phyloP scores from a whole-genome alignment of 352 stramenopile genomes.

The Globisporangium abappressorium region DNA sequence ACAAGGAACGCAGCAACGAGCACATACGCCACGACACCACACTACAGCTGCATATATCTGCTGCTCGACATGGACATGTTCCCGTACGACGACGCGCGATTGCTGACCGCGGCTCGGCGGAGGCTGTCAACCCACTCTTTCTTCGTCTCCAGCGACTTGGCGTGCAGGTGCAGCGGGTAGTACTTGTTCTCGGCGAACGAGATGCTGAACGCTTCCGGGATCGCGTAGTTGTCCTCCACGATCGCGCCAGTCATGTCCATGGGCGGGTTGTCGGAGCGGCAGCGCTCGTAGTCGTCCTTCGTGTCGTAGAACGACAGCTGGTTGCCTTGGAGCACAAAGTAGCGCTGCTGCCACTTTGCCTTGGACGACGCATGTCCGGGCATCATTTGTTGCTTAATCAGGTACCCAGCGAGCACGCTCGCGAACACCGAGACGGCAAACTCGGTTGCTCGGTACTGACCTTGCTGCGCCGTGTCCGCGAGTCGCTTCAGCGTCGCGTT shows the following conservation, averaged over 20 bases:
- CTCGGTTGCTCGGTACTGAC: slow-evolving; percentile 83
- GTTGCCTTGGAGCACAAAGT: slow-evolving; percentile 80
- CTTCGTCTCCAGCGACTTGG: slow-evolving; percentile 75
- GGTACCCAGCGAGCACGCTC: slow-evolving; percentile 73
- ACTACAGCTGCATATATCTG: slow-evolving; percentile 38
- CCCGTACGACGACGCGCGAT: slow-evolving; percentile 19
- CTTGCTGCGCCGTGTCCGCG: slow-evolving; percentile 80
- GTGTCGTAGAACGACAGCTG: slow-evolving; percentile 84
- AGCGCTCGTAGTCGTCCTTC: slow-evolving; percentile 85
- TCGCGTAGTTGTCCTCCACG: slow-evolving; percentile 73
- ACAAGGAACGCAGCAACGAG: not conserved
- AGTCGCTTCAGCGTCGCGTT: slow-evolving; percentile 86
- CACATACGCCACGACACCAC: not conserved
- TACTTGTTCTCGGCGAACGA: slow-evolving; percentile 80
- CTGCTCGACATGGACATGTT: slow-evolving; percentile 16
- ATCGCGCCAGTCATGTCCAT: slow-evolving; percentile 78
- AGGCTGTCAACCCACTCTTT: slow-evolving; percentile 79
- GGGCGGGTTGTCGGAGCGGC: slow-evolving; percentile 69
- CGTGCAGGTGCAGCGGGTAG: slow-evolving; percentile 77
- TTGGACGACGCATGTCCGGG: slow-evolving; percentile 33
- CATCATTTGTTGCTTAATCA: slow-evolving; percentile 82
- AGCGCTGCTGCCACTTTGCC: slow-evolving; percentile 85
- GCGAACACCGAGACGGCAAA: slow-evolving; percentile 70
- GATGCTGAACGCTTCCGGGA: slow-evolving; percentile 80
- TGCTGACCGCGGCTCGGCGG: slow-evolving; percentile 44